Percentiles rank a stretch among this genome's conserved stretches.
These are phyloP conservation scores for Coemansia sp. DNA, from an alignment of 192 early-diverging fungal genomes.

Conservation along the genomic window DNA sequence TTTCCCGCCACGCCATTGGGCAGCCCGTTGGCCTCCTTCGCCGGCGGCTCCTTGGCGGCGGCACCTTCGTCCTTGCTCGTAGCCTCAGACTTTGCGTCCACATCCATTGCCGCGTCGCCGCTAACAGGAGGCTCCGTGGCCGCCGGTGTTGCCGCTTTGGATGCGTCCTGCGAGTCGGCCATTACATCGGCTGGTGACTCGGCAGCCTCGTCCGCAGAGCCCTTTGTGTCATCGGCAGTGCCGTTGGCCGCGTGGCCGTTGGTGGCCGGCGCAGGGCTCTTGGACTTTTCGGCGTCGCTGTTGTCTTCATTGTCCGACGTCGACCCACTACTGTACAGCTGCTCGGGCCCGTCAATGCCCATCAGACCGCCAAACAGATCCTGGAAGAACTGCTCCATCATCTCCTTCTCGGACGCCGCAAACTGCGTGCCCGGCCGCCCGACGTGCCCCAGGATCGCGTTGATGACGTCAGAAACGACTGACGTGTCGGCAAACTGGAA, in stretches of 20 bases:
- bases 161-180: too few relatives aligned
- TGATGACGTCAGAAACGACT: slow-evolving; percentile 74
- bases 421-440: slow-evolving; percentile 53
- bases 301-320: neutral
- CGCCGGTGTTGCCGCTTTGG: neutral
- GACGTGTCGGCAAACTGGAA: slow-evolving; percentile 67
- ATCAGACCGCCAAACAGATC: slow-evolving; percentile 57
- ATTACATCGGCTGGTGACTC: neutral
- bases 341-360: slow-evolving; percentile 26
- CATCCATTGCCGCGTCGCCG: slow-evolving; percentile 1
- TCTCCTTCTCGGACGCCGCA: slow-evolving; percentile 61
- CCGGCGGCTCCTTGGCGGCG: too few relatives aligned
- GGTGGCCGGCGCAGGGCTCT: neutral
- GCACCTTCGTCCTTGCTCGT: neutral
- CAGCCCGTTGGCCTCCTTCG: neutral
- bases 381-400: slow-evolving; percentile 70
- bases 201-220: neutral
- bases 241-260: slow-evolving; percentile 20
- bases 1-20: slow-evolving; percentile 1
- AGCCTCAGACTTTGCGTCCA: neutral
- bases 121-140: neutral
- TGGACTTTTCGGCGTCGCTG: neutral
- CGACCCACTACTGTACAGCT: neutral
- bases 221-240: neutral
- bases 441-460: slow-evolving; percentile 66